phyloP scores from a whole-genome alignment of 768 basidiomycete species.

The Russula virescens region DNA sequence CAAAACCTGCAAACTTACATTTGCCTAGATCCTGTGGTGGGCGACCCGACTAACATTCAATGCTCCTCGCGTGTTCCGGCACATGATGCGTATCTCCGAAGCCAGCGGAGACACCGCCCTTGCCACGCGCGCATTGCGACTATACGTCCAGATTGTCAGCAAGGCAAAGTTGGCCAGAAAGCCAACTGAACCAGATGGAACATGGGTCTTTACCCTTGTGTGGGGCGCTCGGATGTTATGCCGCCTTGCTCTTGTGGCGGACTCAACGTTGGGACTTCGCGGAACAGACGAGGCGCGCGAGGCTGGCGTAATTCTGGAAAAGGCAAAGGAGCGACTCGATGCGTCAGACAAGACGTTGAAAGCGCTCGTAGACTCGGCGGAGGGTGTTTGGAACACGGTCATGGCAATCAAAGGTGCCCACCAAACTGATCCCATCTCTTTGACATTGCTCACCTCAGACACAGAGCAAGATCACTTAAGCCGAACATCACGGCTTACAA shows the following conservation, averaged over 20 bases:
- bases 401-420: constrained; percentile 61
- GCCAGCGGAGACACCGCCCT: constrained; percentile 53
- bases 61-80: constrained; percentile 76
- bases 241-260: constrained; percentile 35
- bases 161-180: constrained; percentile 68
- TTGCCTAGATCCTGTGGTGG: constrained; percentile 79
- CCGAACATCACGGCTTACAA: constrained; percentile 52
- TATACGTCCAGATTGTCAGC: constrained; percentile 80
- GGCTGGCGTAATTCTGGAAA: constrained; percentile 54
- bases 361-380: constrained; percentile 58
- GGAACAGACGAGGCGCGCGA: constrained; percentile 56
- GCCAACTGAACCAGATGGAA: constrained; percentile 57
- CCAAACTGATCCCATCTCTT: neutral
- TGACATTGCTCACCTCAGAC: neutral
- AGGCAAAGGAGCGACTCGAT: constrained; percentile 52
- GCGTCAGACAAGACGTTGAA: constrained; percentile 44
- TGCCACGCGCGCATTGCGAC: constrained; percentile 65
- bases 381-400: constrained; percentile 68
- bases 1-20: neutral
- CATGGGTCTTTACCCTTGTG: constrained; percentile 74
- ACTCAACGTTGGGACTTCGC: constrained; percentile 14
- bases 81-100: constrained; percentile 72
- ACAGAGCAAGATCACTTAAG: constrained; percentile 61
- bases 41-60: constrained; percentile 92
- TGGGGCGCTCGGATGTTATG: constrained; percentile 77